These are phyloP conservation scores for Castanospermum australe DNA, from an alignment of 306 rosid species.

Conservation along the genomic window DNA sequence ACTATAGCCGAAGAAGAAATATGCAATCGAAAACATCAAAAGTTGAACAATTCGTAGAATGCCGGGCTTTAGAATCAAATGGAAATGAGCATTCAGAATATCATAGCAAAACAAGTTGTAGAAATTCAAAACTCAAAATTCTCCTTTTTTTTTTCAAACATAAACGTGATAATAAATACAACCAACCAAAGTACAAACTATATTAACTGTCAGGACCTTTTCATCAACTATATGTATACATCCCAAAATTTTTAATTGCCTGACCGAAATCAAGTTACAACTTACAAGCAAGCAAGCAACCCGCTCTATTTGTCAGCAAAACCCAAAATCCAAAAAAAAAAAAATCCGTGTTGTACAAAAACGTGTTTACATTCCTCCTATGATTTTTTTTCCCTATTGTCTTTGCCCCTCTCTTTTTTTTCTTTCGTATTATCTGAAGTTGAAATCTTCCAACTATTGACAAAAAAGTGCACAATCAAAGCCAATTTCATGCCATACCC, in stretches of 20 bases:
- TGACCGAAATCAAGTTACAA: slow-evolving; percentile 28
- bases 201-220: neutral
- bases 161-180: slow-evolving; percentile 22
- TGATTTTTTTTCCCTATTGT: neutral
- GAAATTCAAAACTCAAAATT: neutral
- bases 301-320: slow-evolving; percentile 34
- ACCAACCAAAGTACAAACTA: slow-evolving; percentile 15
- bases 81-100: neutral
- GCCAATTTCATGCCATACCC: slow-evolving; percentile 33
- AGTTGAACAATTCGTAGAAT: neutral
- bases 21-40: neutral
- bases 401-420: neutral
- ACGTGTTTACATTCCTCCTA: neutral
- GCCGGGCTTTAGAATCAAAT: neutral
- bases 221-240: slow-evolving; percentile 24
- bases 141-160: neutral
- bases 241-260: slow-evolving; percentile 35
- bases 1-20: neutral
- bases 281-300: slow-evolving; percentile 31
- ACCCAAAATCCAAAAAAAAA: neutral
- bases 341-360: neutral
- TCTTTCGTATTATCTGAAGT: slow-evolving; percentile 1
- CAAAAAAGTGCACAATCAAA: slow-evolving; percentile 42
- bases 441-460: slow-evolving; percentile 32
- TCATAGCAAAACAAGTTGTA: neutral